phyloP scores from a whole-genome alignment of 805 yeast species.

The Allodekkera sacchari region DNA sequence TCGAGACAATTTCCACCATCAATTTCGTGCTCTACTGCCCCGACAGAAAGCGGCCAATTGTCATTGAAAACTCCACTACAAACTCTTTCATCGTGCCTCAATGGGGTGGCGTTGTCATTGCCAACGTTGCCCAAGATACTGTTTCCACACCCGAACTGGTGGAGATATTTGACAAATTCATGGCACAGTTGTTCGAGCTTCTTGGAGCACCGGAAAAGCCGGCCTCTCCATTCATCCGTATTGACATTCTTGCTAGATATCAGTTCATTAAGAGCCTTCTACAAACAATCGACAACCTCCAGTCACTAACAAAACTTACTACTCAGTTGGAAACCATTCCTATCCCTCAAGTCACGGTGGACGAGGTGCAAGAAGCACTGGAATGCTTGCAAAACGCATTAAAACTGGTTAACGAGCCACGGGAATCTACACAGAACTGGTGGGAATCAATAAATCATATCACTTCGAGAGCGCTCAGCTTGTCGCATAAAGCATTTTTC shows the following conservation, averaged over 20 bases:
- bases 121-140: slow-evolving; percentile 26
- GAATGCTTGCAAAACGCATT: no score
- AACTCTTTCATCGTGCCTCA: slow-evolving; percentile 75
- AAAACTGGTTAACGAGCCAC: slow-evolving; percentile 31
- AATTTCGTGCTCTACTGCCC: slow-evolving; percentile 70
- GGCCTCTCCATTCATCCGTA: slow-evolving; percentile 50
- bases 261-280: slow-evolving; percentile 50
- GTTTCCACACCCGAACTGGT: slow-evolving; percentile 31
- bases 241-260: slow-evolving; percentile 58
- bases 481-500: slow-evolving; percentile 75
- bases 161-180: slow-evolving; percentile 58
- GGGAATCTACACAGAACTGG: slow-evolving; percentile 15
- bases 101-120: slow-evolving; percentile 74
- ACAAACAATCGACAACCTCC: slow-evolving; percentile 58
- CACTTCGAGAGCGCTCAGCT: slow-evolving; percentile 46
- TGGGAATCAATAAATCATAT: slow-evolving; percentile 30
- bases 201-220: slow-evolving; percentile 59
- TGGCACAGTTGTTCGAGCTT: slow-evolving; percentile 65
- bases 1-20: slow-evolving; percentile 52
- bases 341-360: slow-evolving; percentile 64
- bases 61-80: slow-evolving; percentile 35
- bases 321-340: slow-evolving; percentile 69
- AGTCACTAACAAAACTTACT: slow-evolving; percentile 63
- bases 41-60: slow-evolving; percentile 32
- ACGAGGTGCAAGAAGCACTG: slow-evolving; percentile 48